A percentile compares a stretch with the other conserved stretches of the same genome.
Conservation (phyloP, 495 filamentous ascomycete species). For the Bacidia rubella region DNA sequence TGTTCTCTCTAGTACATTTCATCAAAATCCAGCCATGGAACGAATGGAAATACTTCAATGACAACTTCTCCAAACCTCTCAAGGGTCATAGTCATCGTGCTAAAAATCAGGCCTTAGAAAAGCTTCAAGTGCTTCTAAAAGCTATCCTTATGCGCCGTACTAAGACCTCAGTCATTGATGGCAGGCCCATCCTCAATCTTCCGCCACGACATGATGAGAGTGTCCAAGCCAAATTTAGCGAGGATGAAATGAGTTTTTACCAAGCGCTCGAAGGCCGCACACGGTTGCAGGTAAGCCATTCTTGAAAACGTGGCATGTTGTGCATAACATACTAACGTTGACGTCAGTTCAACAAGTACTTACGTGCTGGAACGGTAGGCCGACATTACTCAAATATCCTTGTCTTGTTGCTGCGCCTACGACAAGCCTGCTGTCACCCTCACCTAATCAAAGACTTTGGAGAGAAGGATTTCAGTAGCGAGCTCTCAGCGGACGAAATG, state of each 20-base stretch:
- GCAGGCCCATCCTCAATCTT: conserved; percentile 65
- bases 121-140: conserved; percentile 69
- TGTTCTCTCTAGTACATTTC: conserved; percentile 75
- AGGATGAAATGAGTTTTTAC: conserved; percentile 64
- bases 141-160: conserved; percentile 76
- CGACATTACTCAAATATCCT: conserved; percentile 76
- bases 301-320: too few relatives aligned
- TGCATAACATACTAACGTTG: too few relatives aligned
- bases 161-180: conserved; percentile 74
- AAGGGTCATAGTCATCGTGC: conserved; percentile 27
- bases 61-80: conserved; percentile 40
- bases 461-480: conserved; percentile 33
- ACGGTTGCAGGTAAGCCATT: too few relatives aligned
- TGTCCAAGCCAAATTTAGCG: conserved; percentile 55
- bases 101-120: conserved; percentile 44
- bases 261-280: conserved; percentile 51
- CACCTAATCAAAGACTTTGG: conserved; percentile 73
- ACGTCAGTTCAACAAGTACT: conserved; percentile 71
- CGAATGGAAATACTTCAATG: conserved; percentile 44
- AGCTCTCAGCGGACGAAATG: conserved; percentile 42
- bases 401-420: conserved; percentile 71
- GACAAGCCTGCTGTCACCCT: conserved; percentile 90
- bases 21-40: conserved; percentile 69
- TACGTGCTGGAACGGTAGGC: conserved; percentile 56
- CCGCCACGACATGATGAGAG: conserved; percentile 55